phyloP scores from a whole-genome alignment of 768 basidiomycete genomes.

The Lentinus tigrinus region DNA sequence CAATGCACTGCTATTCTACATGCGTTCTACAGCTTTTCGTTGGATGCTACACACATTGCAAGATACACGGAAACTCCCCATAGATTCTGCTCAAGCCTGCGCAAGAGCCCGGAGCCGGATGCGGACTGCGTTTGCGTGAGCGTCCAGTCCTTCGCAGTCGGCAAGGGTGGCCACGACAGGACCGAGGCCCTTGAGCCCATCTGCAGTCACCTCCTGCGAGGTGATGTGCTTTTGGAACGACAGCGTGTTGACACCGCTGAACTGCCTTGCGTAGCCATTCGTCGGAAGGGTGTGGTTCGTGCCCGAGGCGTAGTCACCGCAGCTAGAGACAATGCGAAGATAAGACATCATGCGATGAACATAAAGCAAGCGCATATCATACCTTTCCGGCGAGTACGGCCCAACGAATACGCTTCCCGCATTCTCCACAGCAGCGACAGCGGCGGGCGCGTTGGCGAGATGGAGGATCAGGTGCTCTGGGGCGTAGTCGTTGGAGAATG shows the following conservation, averaged over 20 bases:
- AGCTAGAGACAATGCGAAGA: slow-evolving; percentile 46
- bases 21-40: slow-evolving; percentile 7
- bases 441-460: slow-evolving; percentile 64
- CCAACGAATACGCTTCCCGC: slow-evolving; percentile 98
- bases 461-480: slow-evolving; percentile 97
- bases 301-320: slow-evolving; percentile 98
- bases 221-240: slow-evolving; percentile 99
- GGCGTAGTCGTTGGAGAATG: slow-evolving; percentile 95
- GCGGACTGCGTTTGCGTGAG: slow-evolving; percentile 94
- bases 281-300: slow-evolving; percentile 98
- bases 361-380: slow-evolving; percentile 15
- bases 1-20: slow-evolving; percentile 22
- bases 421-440: slow-evolving; percentile 73
- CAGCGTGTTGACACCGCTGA: slow-evolving; percentile 94
- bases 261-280: slow-evolving; percentile 95
- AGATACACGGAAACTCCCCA: not conserved
- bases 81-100: not conserved
- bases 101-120: slow-evolving; percentile 54
- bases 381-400: slow-evolving; percentile 94
- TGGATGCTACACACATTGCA: slow-evolving; percentile 7
- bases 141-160: slow-evolving; percentile 91
- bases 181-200: slow-evolving; percentile 76
- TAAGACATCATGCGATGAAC: not conserved
- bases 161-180: slow-evolving; percentile 88
- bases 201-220: slow-evolving; percentile 84